Conservation (phyloP, 768 basidiomycete genomes). For the Lanmaoa rubissima region DNA sequence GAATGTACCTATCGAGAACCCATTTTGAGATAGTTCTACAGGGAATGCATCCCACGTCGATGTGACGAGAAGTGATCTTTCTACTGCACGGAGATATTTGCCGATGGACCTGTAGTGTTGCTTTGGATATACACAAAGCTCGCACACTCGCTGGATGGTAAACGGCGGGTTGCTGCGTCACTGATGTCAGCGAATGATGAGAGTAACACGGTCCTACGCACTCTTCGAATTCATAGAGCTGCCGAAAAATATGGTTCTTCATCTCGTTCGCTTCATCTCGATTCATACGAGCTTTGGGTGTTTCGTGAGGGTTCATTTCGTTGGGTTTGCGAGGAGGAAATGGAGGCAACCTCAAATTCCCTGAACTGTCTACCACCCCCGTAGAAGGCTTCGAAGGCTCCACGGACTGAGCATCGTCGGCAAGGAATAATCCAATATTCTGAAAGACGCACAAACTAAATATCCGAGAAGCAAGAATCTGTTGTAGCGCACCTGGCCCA, state of each 20-base stretch:
- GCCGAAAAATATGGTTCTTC: constrained; percentile 55
- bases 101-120: constrained; percentile 74
- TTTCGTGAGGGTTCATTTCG: constrained; percentile 49
- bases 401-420: constrained; percentile 34
- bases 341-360: constrained; percentile 69
- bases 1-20: constrained; percentile 31
- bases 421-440: constrained; percentile 52
- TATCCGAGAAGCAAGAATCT: neutral
- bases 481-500: constrained; percentile 51
- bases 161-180: constrained; percentile 63
- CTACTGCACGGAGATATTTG: constrained; percentile 86
- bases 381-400: constrained; percentile 44
- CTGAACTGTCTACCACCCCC: constrained; percentile 35
- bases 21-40: constrained; percentile 34
- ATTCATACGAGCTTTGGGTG: constrained; percentile 59
- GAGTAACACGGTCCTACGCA: constrained; percentile 34
- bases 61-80: constrained; percentile 80
- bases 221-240: constrained; percentile 76
- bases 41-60: constrained; percentile 77
- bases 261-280: constrained; percentile 56
- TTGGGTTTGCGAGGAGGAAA: constrained; percentile 60
- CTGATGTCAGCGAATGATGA: constrained; percentile 4
- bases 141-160: constrained; percentile 87
- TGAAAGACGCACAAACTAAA: constrained; percentile 21
- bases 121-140: constrained; percentile 68